Conservation (phyloP, 805 yeast species). For the Saturnispora sanitii region DNA sequence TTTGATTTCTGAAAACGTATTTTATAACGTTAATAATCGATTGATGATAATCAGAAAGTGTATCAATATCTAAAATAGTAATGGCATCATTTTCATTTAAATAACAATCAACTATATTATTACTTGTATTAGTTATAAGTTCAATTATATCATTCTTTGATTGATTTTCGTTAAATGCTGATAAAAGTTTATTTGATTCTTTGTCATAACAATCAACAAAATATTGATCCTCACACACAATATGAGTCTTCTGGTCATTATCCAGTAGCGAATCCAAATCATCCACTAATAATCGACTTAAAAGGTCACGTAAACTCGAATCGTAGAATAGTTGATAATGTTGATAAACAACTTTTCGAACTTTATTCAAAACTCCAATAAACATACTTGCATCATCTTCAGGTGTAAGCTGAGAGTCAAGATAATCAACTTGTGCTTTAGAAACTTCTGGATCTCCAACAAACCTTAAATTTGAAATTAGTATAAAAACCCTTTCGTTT, state of each 20-base stretch:
- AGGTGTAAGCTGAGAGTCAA: neutral
- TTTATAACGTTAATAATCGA: slow-evolving; percentile 7
- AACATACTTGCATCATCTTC: slow-evolving; percentile 5
- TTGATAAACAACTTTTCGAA: slow-evolving; percentile 4
- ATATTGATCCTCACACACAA: neutral
- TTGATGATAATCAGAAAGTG: slow-evolving; percentile 5
- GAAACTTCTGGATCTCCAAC: slow-evolving; percentile 1
- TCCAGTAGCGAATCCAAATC: slow-evolving; percentile 4
- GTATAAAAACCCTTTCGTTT: slow-evolving; percentile 1
- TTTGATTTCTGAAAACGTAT: slow-evolving; percentile 6
- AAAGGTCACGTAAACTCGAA: neutral
- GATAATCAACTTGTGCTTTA: neutral
- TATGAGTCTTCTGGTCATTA: neutral
- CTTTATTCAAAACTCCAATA: slow-evolving; percentile 8
- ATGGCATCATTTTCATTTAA: neutral
- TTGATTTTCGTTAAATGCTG: slow-evolving; percentile 3
- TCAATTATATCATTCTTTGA: slow-evolving; percentile 5
- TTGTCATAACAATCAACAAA: slow-evolving; percentile 1
- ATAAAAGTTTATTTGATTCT: slow-evolving; percentile 1
- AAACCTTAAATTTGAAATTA: neutral
- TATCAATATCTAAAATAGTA: slow-evolving; percentile 4
- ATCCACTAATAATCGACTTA: neutral
- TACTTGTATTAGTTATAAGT: neutral
- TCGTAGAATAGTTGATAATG: slow-evolving; percentile 1
- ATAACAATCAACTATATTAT: neutral